Evolutionary conservation across 1,284 basidiomycete genomes (phyloP).

Genomic region (Puccinia triticina): DNA sequence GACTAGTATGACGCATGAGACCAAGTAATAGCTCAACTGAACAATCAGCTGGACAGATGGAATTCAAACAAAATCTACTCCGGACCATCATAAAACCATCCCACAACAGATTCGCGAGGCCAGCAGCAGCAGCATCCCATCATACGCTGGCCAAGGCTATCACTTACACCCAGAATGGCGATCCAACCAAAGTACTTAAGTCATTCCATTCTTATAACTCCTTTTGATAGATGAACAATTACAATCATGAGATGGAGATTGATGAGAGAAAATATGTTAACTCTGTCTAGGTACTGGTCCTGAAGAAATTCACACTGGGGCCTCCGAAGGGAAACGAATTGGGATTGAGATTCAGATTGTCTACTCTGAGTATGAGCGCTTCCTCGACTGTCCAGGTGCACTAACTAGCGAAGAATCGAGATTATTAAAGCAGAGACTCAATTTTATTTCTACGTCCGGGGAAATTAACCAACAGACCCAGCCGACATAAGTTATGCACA

Average conservation of each 20-base stretch:
- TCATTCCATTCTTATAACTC: background rate
- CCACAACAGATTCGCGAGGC: too few species aligned
- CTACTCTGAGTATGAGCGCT: constrained; percentile 69
- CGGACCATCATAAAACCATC: too few species aligned
- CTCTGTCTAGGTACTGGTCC: constrained; percentile 12
- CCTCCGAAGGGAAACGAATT: constrained; percentile 64
- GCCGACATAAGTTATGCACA: constrained; percentile 32
- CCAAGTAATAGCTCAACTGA: too few species aligned
- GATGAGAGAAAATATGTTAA: background rate
- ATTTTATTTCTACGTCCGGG: background rate
- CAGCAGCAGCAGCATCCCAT: too few species aligned
- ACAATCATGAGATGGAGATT: too few species aligned
- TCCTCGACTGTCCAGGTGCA: background rate
- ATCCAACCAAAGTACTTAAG: constrained; percentile 10
- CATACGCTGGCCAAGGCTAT: constrained; percentile 30
- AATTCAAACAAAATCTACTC: too few species aligned
- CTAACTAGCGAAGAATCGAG: background rate
- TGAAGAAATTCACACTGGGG: constrained; percentile 2
- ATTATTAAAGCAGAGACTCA: background rate
- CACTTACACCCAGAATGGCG: constrained; percentile 41
- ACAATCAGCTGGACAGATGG: too few species aligned
- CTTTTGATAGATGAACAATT: background rate
- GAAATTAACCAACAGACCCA: constrained; percentile 7
- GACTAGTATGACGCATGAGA: too few species aligned
- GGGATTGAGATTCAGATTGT: constrained; percentile 72